phyloP scores from a whole-genome alignment of 2,329 filamentous ascomycete genomes.

The Microdochium trichocladiopsis region DNA sequence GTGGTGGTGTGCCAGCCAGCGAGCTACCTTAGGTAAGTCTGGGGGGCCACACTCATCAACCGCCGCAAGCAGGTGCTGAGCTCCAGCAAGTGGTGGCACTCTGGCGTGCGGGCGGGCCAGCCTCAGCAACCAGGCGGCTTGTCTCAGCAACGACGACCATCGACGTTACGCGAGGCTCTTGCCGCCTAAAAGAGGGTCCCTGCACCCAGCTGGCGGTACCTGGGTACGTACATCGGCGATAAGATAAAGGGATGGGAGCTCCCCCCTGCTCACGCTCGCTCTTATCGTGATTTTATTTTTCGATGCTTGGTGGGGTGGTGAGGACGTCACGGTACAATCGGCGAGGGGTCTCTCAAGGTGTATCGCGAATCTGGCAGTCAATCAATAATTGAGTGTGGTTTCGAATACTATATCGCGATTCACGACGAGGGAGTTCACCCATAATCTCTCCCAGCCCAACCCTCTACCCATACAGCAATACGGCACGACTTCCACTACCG shows the following conservation, averaged over 20 bases:
- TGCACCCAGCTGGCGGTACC: neutral
- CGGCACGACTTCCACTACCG: neutral
- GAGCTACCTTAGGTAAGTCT: conserved; percentile 1
- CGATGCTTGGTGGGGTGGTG: neutral
- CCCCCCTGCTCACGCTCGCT: neutral
- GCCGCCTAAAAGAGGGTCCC: conserved; percentile 18
- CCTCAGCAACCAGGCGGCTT: conserved; percentile 8
- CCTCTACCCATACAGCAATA: too few species aligned
- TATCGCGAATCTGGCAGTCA: too few species aligned
- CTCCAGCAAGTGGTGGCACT: conserved; percentile 1
- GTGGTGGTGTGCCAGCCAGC: neutral
- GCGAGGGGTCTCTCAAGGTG: too few species aligned
- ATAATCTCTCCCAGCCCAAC: neutral
- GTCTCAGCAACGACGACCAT: neutral
- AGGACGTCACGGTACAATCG: neutral
- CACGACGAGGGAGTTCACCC: neutral
- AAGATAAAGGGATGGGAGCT: neutral
- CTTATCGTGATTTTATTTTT: conserved; percentile 1
- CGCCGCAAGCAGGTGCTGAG: conserved; percentile 2
- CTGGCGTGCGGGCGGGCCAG: conserved; percentile 9
- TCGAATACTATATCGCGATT: too few species aligned
- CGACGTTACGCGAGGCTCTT: conserved; percentile 26
- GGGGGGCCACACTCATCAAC: too few species aligned
- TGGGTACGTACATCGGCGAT: neutral
- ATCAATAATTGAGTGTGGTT: too few species aligned